Evolutionary conservation across 805 yeast genomes (phyloP), one percentile per base, ranked within the genome.

Genomic region (Wickerhamiella occidentalis): DNA sequence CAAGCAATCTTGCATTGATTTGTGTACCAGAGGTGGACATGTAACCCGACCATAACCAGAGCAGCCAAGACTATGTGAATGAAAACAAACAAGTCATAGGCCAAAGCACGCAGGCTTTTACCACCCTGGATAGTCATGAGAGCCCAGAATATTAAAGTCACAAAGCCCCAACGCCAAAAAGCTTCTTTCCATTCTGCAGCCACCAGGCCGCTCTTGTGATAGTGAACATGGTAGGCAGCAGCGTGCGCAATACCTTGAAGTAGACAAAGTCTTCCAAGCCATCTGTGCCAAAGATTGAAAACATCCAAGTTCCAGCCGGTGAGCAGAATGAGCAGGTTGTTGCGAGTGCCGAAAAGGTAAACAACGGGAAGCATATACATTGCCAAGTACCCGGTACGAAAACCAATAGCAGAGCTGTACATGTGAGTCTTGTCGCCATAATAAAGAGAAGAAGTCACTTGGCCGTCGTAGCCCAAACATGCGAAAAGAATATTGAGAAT

Each of bases 301-400:
- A 78, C 69, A 4, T 76, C 59, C 55, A 72, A 76, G 1, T 74
- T 60, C 64, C 80, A 68, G 1, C 84, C 82, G 2, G 84, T 71
- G 8, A 79, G 51, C 58, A 66, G 68, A 52, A 72, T 72, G 58
- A 80, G 67, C 28, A 82, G 73, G 59, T 80, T 81, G 60, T 81
- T 81, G 60, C 86, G 70, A 29, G 80, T 79, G n/a, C 82, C 82
- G 62, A 81, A 80, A 49, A 82, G 64, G 54, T 76, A 73, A n/a
- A 79, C 61, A 6, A 73, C 60, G 1, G 88, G 88, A 48, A 79
- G 40, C 43, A 51, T 49, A 13, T 48, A 38, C 23, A 53, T 49
- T 0, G 60, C 54, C 33, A 61, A 18, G 36, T 54, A 44, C 1
- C 63, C 68, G 1, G 69, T 47, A 47, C 74, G 60, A 15, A 62